Conservation (phyloP, 352 stramenopile genomes). For the Globisporangium cederbergense region DNA sequence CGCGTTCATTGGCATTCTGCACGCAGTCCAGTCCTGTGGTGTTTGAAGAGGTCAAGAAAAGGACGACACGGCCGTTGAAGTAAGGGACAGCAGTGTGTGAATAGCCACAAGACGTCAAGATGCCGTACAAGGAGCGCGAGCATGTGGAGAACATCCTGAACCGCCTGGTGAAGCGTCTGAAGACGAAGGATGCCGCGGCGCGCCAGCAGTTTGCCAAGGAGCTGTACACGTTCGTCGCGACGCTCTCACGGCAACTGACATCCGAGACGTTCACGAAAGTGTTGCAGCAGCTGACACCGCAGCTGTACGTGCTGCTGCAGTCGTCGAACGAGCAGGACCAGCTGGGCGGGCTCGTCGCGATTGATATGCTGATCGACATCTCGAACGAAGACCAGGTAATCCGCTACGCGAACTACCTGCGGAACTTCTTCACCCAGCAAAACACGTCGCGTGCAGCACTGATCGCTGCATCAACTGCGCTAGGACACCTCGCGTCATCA, state of each 20-base stretch:
- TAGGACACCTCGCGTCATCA: constrained; percentile 81
- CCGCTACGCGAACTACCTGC: constrained; percentile 88
- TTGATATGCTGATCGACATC: constrained; percentile 79
- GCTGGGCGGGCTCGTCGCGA: constrained; percentile 68
- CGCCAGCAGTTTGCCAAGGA: constrained; percentile 49
- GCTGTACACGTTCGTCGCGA: constrained; percentile 59
- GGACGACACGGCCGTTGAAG: background rate
- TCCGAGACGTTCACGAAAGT: constrained; percentile 80
- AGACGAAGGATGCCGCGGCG: constrained; percentile 31
- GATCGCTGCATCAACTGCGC: constrained; percentile 61
- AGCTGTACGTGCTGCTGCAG: constrained; percentile 72
- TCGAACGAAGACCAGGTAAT: constrained; percentile 88
- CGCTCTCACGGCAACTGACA: constrained; percentile 67
- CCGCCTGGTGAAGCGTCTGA: constrained; percentile 61
- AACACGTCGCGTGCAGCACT: constrained; percentile 57
- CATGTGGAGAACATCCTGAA: constrained; percentile 56
- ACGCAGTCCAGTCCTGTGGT: background rate
- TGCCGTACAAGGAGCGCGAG: constrained; percentile 52
- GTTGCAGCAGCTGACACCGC: constrained; percentile 66
- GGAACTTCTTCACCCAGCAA: constrained; percentile 80
- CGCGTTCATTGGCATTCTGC: background rate
- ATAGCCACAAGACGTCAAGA: background rate
- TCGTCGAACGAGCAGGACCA: constrained; percentile 59
- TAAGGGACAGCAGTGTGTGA: background rate
- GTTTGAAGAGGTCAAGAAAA: constrained; percentile 9